These are phyloP conservation scores for Geotrichum fermentans DNA, from an alignment of 1,139 yeast species.

Conservation along the genomic window DNA sequence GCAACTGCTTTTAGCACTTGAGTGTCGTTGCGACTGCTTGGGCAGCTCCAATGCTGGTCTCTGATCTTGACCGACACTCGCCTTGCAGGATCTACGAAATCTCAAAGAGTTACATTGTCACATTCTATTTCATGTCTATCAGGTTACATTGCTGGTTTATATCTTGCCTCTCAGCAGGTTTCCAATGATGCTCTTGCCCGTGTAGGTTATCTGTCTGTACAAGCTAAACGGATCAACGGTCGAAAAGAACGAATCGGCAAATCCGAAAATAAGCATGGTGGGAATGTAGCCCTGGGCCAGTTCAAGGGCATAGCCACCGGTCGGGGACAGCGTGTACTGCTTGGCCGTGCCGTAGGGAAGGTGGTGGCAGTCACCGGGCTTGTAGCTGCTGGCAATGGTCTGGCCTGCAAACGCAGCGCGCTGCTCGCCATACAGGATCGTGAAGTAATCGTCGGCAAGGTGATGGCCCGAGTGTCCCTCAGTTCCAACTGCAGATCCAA, in stretches of 20 bases:
- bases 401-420: conserved; percentile 63
- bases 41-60: no score
- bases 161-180: conserved; percentile 68
- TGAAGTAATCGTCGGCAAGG: conserved; percentile 94
- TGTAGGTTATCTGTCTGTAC: conserved; percentile 60
- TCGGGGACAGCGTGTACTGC: conserved; percentile 77
- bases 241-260: conserved; percentile 70
- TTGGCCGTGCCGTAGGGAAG: conserved; percentile 65
- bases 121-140: not conserved
- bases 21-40: no score
- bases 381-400: conserved; percentile 57
- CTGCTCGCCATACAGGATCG: conserved; percentile 77
- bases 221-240: conserved; percentile 75
- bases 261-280: conserved; percentile 94
- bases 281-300: conserved; percentile 99
- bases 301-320: conserved; percentile 79
- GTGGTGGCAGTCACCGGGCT: conserved; percentile 73
- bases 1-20: no score
- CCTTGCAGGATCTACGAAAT: not conserved
- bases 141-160: conserved; percentile 31
- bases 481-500: conserved; percentile 86
- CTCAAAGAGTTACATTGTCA: not conserved
- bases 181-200: conserved; percentile 71
- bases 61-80: no score
- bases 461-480: conserved; percentile 96